phyloP scores from a whole-genome alignment of 1,139 yeast genomes.

The Yamadazyma atlantica region DNA sequence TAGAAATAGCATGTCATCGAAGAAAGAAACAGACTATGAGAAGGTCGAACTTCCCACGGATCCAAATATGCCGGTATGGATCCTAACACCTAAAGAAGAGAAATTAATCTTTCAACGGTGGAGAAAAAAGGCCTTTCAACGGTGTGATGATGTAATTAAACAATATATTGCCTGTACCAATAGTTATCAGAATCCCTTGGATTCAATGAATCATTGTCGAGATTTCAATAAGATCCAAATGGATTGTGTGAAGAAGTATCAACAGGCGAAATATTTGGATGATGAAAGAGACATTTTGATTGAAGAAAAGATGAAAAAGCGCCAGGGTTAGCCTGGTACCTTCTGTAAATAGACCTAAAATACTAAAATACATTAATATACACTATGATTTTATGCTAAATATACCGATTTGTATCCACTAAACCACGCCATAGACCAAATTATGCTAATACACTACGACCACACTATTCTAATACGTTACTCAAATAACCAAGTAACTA shows the following conservation, averaged over 20 bases:
- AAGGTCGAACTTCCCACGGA: conserved; percentile 44
- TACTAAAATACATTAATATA: no score
- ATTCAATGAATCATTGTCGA: conserved; percentile 58
- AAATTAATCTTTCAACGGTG: conserved; percentile 75
- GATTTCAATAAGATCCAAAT: conserved; percentile 30
- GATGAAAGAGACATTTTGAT: conserved; percentile 67
- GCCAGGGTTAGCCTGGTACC: conserved; percentile 1
- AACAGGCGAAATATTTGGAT: conserved; percentile 67
- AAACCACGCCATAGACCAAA: no score
- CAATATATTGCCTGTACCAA: conserved; percentile 44
- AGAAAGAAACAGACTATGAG: conserved; percentile 35
- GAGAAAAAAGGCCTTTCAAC: conserved; percentile 69
- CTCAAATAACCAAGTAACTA: no score
- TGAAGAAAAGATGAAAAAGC: conserved; percentile 48
- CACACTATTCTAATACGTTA: no score
- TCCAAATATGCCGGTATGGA: conserved; percentile 73
- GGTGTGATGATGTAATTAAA: conserved; percentile 67
- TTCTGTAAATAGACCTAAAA: not conserved
- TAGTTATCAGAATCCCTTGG: conserved; percentile 46
- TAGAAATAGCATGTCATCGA: not conserved
- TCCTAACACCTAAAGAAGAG: conserved; percentile 83
- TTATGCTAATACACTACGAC: no score
- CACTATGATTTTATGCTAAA: no score
- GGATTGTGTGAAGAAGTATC: conserved; percentile 66
- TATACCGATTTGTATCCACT: no score